phyloP scores from a whole-genome alignment of 2,329 filamentous ascomycete genomes.

The Alternaria longipes region DNA sequence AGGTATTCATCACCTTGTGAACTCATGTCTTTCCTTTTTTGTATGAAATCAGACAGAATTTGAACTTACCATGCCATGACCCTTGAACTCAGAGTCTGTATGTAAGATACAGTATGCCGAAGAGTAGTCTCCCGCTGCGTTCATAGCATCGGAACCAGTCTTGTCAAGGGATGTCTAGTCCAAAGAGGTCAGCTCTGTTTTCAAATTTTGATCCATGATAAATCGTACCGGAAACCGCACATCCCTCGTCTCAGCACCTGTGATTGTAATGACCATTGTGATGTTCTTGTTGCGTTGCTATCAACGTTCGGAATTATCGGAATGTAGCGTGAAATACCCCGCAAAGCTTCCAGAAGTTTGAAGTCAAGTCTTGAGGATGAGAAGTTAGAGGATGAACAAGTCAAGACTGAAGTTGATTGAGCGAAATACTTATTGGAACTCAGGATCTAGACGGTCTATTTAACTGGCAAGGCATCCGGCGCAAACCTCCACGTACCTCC shows the following conservation, averaged over 20 bases:
- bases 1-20: background rate
- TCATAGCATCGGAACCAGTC: constrained; percentile 98
- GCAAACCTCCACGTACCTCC: constrained; percentile 7
- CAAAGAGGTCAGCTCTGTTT: background rate
- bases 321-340: constrained; percentile 14
- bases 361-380: background rate
- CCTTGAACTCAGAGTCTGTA: constrained; percentile 75
- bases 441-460: constrained; percentile 16
- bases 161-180: constrained; percentile 85
- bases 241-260: constrained; percentile 57
- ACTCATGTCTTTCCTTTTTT: background rate
- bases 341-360: constrained; percentile 2
- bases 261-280: constrained; percentile 58
- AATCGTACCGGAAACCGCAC: constrained; percentile 58
- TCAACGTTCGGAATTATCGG: constrained; percentile 17
- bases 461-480: constrained; percentile 10
- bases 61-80: constrained; percentile 81
- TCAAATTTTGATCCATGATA: background rate
- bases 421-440: constrained; percentile 4
- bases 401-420: background rate
- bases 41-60: background rate
- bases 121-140: constrained; percentile 90
- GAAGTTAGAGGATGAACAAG: background rate
- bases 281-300: background rate
- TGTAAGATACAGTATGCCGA: constrained; percentile 92